Evolutionary conservation across 1,284 basidiomycete species (phyloP), one percentile per base, ranked within the genome.

Genomic region (Pascua sp.): DNA sequence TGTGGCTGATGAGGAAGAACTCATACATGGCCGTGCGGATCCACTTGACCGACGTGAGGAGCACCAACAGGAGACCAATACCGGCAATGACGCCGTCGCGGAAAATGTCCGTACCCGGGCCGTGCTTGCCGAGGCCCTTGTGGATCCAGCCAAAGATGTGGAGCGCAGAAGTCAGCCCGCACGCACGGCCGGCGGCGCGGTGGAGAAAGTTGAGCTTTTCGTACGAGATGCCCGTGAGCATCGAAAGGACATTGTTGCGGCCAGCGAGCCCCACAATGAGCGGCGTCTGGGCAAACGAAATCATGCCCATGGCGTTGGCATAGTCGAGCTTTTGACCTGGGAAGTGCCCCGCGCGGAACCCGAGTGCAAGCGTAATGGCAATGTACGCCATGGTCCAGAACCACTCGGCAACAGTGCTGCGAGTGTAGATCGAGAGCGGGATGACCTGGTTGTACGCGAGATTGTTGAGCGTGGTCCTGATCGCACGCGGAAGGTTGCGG

Each of bases 241-340:
- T 77, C 7, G 84, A 82, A 8, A 88, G 75, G 17, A 83, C 53
- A 53, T 86, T 87, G 68, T 88, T 86, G 69, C 84, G 84, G 49
- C 83, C 84, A 0, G 84, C 85, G 12, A 88, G 80, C 3, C 79
- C 84, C 0, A 82, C 80, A 62, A 87, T 79, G n/a, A 88, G 73
- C 0, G 85, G 83, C 2, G 86, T 67, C 66, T 88, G 86, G 16
- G 79, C 78, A 1, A 80, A 49, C 5, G 60, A 38, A 24, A 56
- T 45, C 42, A 52, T 45, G 1, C 54, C 61, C 48, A 59, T 62
- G 1, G 57, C 51, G 61, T 62, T 62, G 24, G 56, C 56, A 18
- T 53, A 56, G 45, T 61, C 56, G 40, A 61, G n/a, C 13, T 37
- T 45, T 32, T 32, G 24, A 7, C 24, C 24, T 7, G 24, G 24